Conservation (phyloP, 257 asterid genomes). For the Solanum sejunctum region DNA sequence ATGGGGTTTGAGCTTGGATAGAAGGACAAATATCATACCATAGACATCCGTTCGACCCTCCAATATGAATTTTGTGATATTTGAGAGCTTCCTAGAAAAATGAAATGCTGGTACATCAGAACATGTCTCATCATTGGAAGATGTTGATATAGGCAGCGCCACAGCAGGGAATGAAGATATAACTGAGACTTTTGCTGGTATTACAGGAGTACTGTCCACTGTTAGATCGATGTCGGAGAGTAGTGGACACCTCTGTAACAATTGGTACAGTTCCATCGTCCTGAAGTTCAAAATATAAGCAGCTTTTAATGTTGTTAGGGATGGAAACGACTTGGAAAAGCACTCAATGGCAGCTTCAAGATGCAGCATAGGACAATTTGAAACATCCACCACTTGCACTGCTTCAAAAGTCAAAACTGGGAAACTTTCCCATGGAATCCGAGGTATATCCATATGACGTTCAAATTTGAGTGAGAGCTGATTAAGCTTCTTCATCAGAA, state of each 20-base stretch:
- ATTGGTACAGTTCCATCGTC: constrained; percentile 26
- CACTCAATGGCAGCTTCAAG: constrained; percentile 47
- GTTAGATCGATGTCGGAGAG: constrained; percentile 52
- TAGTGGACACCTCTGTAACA: constrained; percentile 42
- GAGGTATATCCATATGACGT: constrained; percentile 7
- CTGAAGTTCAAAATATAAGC: constrained; percentile 40
- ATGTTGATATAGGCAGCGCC: constrained; percentile 13
- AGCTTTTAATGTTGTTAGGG: constrained; percentile 51
- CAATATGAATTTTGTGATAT: constrained; percentile 47
- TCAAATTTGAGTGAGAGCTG: constrained; percentile 19
- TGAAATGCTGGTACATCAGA: constrained; percentile 11
- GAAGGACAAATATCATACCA: constrained; percentile 34
- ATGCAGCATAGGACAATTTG: constrained; percentile 58
- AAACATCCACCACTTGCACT: constrained; percentile 70
- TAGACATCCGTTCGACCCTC: constrained; percentile 63
- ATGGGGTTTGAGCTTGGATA: neutral
- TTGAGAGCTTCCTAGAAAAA: constrained; percentile 20
- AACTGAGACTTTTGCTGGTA: constrained; percentile 40
- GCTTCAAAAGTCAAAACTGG: constrained; percentile 45
- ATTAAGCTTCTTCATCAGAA: constrained; percentile 25
- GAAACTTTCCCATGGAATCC: constrained; percentile 13
- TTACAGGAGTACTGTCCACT: constrained; percentile 54
- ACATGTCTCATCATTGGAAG: neutral
- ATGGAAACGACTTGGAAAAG: constrained; percentile 66
- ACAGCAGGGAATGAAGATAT: constrained; percentile 28